Conservation (phyloP, 2,329 filamentous ascomycete genomes). For the Phialemoniopsis sp. region DNA sequence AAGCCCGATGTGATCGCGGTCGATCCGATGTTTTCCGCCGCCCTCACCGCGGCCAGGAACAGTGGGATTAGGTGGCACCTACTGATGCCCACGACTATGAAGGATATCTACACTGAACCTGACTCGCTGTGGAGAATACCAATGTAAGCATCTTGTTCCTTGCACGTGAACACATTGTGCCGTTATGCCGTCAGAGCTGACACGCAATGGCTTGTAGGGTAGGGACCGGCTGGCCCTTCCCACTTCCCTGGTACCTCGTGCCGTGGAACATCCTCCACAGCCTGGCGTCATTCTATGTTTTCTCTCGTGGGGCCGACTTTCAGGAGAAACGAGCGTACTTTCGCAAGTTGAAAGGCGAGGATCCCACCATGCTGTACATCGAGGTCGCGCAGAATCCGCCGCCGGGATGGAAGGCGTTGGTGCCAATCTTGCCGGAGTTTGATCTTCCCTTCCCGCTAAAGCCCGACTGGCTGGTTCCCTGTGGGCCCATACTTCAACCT, state of each 20-base stretch:
- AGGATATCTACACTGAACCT: conserved; percentile 17
- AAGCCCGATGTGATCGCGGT: conserved; percentile 14
- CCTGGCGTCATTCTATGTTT: conserved; percentile 2
- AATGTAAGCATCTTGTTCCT: too few relatives aligned
- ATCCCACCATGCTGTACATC: conserved; percentile 9
- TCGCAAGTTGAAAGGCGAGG: conserved; percentile 12
- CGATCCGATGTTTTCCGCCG: conserved; percentile 9
- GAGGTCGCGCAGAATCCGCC: neutral
- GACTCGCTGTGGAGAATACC: too few relatives aligned
- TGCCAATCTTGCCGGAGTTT: conserved; percentile 13
- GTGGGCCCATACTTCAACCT: conserved; percentile 41
- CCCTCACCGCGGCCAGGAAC: conserved; percentile 8
- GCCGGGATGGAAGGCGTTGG: conserved; percentile 10
- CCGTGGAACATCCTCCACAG: conserved; percentile 12
- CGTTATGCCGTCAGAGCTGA: too few relatives aligned
- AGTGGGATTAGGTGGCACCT: conserved; percentile 17
- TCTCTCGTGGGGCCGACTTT: conserved; percentile 4
- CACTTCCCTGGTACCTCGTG: conserved; percentile 12
- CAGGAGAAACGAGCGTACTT: conserved; percentile 4
- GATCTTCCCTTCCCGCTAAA: conserved; percentile 27
- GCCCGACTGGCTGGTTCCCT: conserved; percentile 33
- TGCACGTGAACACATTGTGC: too few relatives aligned
- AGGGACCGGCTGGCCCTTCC: conserved; percentile 11
- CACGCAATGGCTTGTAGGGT: too few relatives aligned
- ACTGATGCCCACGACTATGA: conserved; percentile 20